Evolutionary conservation across 2,329 filamentous ascomycete species (phyloP).

Genomic region (Escovopsis sp.): DNA sequence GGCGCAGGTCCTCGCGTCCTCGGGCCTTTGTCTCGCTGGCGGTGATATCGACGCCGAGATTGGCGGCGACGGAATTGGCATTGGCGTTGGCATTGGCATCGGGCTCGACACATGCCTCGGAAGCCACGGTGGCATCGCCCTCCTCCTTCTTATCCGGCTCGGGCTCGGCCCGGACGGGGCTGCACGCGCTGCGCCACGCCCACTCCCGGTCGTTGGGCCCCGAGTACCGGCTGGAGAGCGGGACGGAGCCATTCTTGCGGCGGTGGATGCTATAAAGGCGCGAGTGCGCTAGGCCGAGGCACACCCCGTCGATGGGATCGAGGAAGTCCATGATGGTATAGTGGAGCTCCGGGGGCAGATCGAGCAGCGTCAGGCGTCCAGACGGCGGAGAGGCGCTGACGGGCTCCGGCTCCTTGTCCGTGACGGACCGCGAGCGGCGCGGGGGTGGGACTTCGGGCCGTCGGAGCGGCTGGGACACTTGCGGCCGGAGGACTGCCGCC

Average conservation of each 20-base stretch:
- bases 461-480: slow-evolving; percentile 12
- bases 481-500: slow-evolving; percentile 1
- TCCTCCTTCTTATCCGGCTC: slow-evolving; percentile 1
- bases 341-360: slow-evolving; percentile 44
- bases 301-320: slow-evolving; percentile 49
- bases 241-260: slow-evolving; percentile 38
- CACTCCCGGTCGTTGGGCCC: slow-evolving; percentile 50
- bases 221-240: slow-evolving; percentile 38
- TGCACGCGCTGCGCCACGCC: slow-evolving; percentile 43
- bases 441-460: slow-evolving; percentile 28
- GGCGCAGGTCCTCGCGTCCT: slow-evolving; percentile 31
- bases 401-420: slow-evolving; percentile 40
- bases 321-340: slow-evolving; percentile 45
- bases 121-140: no score
- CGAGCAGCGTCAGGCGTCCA: slow-evolving; percentile 28
- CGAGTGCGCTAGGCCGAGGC: slow-evolving; percentile 41
- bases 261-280: slow-evolving; percentile 44
- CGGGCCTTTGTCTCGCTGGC: slow-evolving; percentile 4
- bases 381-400: slow-evolving; percentile 29
- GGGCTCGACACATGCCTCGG: no score
- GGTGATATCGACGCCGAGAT: no score
- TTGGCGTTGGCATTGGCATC: no score
- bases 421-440: slow-evolving; percentile 44
- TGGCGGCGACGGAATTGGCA: no score
- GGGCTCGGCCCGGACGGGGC: slow-evolving; percentile 20